Percentiles rank a stretch among this genome's conserved stretches.
These are phyloP conservation scores for Colletotrichum lentis DNA, from an alignment of 2,329 filamentous ascomycete genomes.

Conservation along the genomic window DNA sequence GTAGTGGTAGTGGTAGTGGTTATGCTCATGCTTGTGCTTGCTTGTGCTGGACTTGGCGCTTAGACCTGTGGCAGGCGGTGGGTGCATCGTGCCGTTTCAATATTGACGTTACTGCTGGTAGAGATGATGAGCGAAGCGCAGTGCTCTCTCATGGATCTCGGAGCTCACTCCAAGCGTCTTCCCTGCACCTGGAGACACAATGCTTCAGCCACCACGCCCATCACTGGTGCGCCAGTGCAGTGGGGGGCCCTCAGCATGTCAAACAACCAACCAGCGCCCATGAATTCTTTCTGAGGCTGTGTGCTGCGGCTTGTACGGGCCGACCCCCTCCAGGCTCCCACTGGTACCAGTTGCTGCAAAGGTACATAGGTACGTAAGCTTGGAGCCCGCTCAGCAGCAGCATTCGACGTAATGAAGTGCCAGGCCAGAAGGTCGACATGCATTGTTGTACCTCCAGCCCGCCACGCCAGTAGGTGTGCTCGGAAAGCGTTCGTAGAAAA, in stretches of 20 bases:
- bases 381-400: too few relatives aligned
- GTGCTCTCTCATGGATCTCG: constrained; percentile 15
- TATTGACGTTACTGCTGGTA: not conserved
- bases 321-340: not conserved
- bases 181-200: not conserved
- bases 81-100: constrained; percentile 25
- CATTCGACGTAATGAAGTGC: too few relatives aligned
- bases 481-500: too few relatives aligned
- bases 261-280: not conserved
- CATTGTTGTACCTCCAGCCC: too few relatives aligned
- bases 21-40: not conserved
- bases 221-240: constrained; percentile 29
- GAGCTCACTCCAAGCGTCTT: constrained; percentile 9
- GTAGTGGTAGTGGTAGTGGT: not conserved
- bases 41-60: constrained; percentile 23
- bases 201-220: constrained; percentile 30
- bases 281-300: too few relatives aligned
- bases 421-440: too few relatives aligned
- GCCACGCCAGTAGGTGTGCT: too few relatives aligned
- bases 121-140: constrained; percentile 7
- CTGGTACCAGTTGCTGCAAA: too few relatives aligned
- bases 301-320: too few relatives aligned
- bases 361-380: too few relatives aligned
- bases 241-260: constrained; percentile 11
- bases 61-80: constrained; percentile 14